Evolutionary conservation across 2,329 filamentous ascomycete species (phyloP), one percentile per base, ranked within the genome.

Genomic region (Apiospora phragmitis): DNA sequence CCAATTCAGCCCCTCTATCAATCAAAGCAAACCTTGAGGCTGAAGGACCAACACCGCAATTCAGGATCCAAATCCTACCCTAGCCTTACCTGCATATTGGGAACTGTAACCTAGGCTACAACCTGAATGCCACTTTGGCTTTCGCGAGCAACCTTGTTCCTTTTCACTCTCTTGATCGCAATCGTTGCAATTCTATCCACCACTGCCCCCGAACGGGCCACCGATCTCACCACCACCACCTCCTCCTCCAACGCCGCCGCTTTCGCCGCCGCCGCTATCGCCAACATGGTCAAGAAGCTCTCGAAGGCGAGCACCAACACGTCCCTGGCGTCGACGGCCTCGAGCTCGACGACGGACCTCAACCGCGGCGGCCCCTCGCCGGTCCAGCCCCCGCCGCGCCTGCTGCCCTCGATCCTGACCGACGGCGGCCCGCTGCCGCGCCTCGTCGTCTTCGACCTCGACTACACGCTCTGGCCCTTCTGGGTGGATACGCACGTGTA

Each of bases 391-490:
- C 55, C 72, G 66, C 32, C 51, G 51, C 42, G 68, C 7, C 49
- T 69, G 1, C 77, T 82, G 38, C 85, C 86, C 5, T 43, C 79
- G 29, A 83, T 85, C 75, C 84, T 89, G 47, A 77, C 79, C 74
- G 85, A 89, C 80, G 82, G 89, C 55, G 88, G 90, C 0, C 93
- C 94, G 0, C 88, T 97, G 1, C 95, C 95, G 0, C 90, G 91
- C 72, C 87, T 97, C 75, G 88, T 98, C 76, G 93, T 96, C 73
- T 98, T 98, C 83, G 96, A 98, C 81, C 90, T 98, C 73, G 95
- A 98, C 86, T 98, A 98, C 86, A 98, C 96, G 0, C 87, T 98
- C n/a, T 98, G 95, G 96, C 94, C 95, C 5, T 98, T 98, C 83
- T 98, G 95, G 95, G 92, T 97, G 1, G 96, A 98, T 84, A 97